Evolutionary conservation across 1,139 yeast genomes (phyloP), one percentile per base, ranked within the genome.

Genomic region (Meyerozyma sp.): DNA sequence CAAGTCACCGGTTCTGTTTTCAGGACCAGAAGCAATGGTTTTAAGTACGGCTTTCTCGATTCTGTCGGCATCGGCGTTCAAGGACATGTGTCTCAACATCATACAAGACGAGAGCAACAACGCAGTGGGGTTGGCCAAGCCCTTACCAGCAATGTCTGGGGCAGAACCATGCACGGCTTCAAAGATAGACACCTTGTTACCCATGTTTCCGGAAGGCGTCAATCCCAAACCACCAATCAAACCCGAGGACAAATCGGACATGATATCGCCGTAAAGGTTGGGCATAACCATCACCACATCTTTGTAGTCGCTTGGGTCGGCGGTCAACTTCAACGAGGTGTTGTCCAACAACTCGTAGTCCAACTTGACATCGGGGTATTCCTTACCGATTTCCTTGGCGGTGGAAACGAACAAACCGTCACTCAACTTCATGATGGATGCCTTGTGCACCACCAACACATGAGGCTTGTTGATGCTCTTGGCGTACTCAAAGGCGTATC

Each of bases 131-230:
- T 93, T 93, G 54, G 98, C 98, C 67, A 87, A 81, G 64, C 95
- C 94, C 79, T 91, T 89, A 63, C 97, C 97, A 52, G 97, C 96
- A 63, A 91, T 91, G 68, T 91, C 98, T 55, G 97, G 98, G 52
- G 97, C 98, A 48, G 97, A 88, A 67, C 98, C 98, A 70, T 93
- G 98, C 63, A 93, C 98, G 55, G 98, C 98, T 79, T 93, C 98
- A 68, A 93, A 93, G 66, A 93, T 91, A 49, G 96, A 88, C 53
- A 91, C 96, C 67, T 86, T 84, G 79, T 89, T 89, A 76, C 98
- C 98, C 90, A 93, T 90, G 81, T 93, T 93, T 69, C 96, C 98
- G 49, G 96, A 89, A 56, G 98, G 98, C 52, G 98, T 93, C 68
- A 93, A 82, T 72, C 98, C 98, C 62, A 91, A 81, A 65, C 98